Base-by-base conservation (phyloP, 768 basidiomycete species). In the Lentinula sp. region DNA sequence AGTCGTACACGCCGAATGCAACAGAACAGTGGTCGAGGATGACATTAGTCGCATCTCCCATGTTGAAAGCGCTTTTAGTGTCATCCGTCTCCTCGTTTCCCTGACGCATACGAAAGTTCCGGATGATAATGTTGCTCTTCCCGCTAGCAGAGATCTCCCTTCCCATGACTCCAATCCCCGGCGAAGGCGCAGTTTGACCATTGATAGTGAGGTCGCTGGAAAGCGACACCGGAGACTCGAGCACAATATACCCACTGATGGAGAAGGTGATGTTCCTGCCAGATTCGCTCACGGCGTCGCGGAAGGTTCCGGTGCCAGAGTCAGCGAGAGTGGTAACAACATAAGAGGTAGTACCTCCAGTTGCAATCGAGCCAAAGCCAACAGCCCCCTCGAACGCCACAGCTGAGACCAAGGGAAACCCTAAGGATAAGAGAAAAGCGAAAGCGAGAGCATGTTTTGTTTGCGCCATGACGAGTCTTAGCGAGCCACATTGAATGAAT, bases 201-300 rank as follows among this genome's bases (percentile, higher is more conserved):
- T 66, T 68, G 36, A 68, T 68, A 4, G 67, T 68, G 3, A 54
- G 60, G 58, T 49, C 49, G 61, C 67, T 68, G 20, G 63, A 55
- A 10, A 68, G 62, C 13, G 67, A 68, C 3, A 68, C 49, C 8
- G 67, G 64, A 23, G 67, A 66, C 42, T 18, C 18, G 50, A 68
- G 67, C 23, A 65, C 64, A 61, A 68, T 64, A 55, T 68, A 68
- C 32, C 67, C 67, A 59, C 63, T 63, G 36, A 68, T 64, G 36
- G 67, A 60, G 55, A 68, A 68, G 39, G 67, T 68, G 60, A 68
- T 66, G 56, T 66, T 68, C 43, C 65, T 49, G 28, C 66, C 66
- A 3, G 66, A 63, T n/a, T 52, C 65, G 48, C 37, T 8, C 37
- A 9, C 37, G 37, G 7, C 37, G 37, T 39, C 37, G 37, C 37